Evolutionary conservation across 2,329 filamentous ascomycete genomes (phyloP), one percentile per base, ranked within the genome.

Genomic region (Penicillium sp.): DNA sequence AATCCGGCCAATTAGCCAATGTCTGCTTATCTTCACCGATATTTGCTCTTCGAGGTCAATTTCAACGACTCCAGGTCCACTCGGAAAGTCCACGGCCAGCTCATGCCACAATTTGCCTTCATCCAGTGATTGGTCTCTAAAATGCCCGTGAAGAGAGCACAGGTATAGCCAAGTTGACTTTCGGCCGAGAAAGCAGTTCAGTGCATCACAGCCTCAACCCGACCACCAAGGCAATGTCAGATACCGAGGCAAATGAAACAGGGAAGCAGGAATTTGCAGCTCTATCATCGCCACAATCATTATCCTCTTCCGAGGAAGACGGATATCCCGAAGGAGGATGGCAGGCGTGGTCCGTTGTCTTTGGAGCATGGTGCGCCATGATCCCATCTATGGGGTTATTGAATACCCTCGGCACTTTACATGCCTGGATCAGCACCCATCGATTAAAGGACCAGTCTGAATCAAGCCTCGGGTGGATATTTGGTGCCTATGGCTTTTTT

Each of bases 281-380:
- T 10, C 1, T 6, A 11, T 11, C 8, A 11, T 34, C 31, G 11
- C 31, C 8, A 18, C 31, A 18, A 5, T 10, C 10, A 9, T 9
- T 3, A 11, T 1, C 11, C 11, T 2, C 31, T 18, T 16, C 31
- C 3, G 31, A 34, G 3, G 31, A 20, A 16, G n/a, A 9, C 16
- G 22, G 31, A 5, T 63, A 60, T 46, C 70, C 70, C 0, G 70
- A 72, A 48, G 69, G 69, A 11, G 69, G 69, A 0, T 42, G 58
- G 5, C 47, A 58, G 35, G 69, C 70, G 9, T 72, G 70, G 70
- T 59, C 64, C 0, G 67, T 70, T 1, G 70, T 71, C 1, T 46
- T 68, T 0, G 70, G 69, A 9, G 63, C 67, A 5, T 69, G 61
- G 55, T 69, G 63, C 50, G 61, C 60, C 18, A 66, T 71, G 57